Evolutionary conservation across 148 eudicot species (phyloP), one percentile per base, ranked within the genome.

Genomic region (Polygonum maritimum): DNA sequence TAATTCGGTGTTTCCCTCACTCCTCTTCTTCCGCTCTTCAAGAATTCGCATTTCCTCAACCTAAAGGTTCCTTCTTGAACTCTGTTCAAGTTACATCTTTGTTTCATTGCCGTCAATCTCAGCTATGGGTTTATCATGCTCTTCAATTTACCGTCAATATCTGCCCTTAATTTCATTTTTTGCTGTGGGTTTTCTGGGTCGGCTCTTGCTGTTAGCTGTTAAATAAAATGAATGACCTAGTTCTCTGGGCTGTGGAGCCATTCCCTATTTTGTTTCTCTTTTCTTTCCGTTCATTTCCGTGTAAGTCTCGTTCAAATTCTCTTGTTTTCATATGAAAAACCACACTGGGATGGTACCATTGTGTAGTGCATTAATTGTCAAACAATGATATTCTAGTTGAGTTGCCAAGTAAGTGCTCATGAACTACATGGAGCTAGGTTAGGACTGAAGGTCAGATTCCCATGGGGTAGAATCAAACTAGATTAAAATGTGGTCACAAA

Each of bases 31-130:
- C 81, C 75, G n/a, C 83, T 2, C 90, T 89, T 48, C 89, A 85
- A 9, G 86, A 89, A 41, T 73, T 89, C 16, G 91, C 89, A 48
- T 83, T 89, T 49, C 60, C 76, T 70, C 79, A 63, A 48, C 82
- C 84, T 52, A 88, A 88, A 84, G 91, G 93, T 89, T 47, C 3
- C 12, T 71, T 71, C n/a, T 18, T 9, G 8, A 35, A n/a, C 2
- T 40, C 2, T n/a, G 3, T n/a, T 62, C 11, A 12, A 3, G n/a
- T 26, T 0, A 14, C 38, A 26, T 62, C 19, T 41, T 18, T 47
- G 15, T 11, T 67, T 40, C 78, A 70, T 74, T 52, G 49, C 58
- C 75, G 70, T 74, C 54, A 19, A 22, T 77, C 36, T 51, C 22
- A 45, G 18, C 35, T 69, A 3, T 44, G 35, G 48, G 5, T 16